A percentile compares a stretch with the other conserved stretches of the same genome.
phyloP scores from a whole-genome alignment of 2,329 filamentous ascomycete genomes.

The Sphaceloma murrayae region DNA sequence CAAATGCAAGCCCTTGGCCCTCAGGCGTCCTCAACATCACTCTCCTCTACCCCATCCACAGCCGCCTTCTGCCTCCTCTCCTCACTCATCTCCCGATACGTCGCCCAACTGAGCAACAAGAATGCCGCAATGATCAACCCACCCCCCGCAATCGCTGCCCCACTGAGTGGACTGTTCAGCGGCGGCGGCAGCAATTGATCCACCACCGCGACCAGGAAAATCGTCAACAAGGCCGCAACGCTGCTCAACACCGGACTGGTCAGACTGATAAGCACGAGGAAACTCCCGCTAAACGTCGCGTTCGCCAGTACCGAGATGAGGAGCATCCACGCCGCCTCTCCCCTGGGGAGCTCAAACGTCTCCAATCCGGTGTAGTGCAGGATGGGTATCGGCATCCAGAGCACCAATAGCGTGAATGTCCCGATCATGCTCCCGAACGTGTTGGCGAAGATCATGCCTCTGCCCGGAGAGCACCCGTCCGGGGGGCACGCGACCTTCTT shows the following conservation, averaged over 20 bases:
- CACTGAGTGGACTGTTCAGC: constrained; percentile 60
- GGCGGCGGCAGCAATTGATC: constrained; percentile 71
- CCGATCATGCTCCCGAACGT: constrained; percentile 84
- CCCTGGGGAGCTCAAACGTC: constrained; percentile 69
- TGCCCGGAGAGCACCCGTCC: constrained; percentile 70
- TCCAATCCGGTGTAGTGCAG: constrained; percentile 72
- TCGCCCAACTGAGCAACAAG: constrained; percentile 77
- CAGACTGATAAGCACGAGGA: constrained; percentile 83
- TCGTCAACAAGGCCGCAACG: constrained; percentile 86
- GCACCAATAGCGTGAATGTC: constrained; percentile 68
- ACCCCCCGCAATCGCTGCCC: constrained; percentile 71
- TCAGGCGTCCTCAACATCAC: constrained; percentile 35
- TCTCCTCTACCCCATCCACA: constrained; percentile 33
- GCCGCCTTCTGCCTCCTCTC: constrained; percentile 54
- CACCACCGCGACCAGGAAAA: constrained; percentile 88
- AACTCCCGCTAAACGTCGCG: constrained; percentile 84
- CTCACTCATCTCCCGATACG: constrained; percentile 86
- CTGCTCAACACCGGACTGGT: constrained; percentile 80
- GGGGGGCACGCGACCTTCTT: constrained; percentile 89
- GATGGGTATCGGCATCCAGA: constrained; percentile 87
- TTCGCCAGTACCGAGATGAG: constrained; percentile 74
- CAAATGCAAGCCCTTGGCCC: background rate
- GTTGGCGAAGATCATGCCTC: constrained; percentile 94
- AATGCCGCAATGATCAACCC: constrained; percentile 82
- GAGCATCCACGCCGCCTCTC: constrained; percentile 70